These are phyloP conservation scores for Pseudevernia furfuracea DNA, from an alignment of 495 filamentous ascomycete species.

Conservation along the genomic window DNA sequence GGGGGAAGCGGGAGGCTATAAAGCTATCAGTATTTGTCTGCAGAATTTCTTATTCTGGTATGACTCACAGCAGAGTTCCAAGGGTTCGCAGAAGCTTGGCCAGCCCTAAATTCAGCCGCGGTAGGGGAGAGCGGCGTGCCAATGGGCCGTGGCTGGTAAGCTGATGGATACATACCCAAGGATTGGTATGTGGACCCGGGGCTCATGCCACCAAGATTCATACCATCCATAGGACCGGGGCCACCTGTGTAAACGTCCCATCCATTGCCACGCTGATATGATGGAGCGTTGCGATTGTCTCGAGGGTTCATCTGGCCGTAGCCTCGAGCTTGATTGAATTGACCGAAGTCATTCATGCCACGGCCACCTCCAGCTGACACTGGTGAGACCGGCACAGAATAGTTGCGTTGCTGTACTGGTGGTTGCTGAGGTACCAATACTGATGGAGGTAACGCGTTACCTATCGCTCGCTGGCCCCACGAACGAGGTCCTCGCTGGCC, in stretches of 20 bases:
- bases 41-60: too few species aligned
- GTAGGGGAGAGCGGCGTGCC: slow-evolving; percentile 79
- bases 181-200: slow-evolving; percentile 37
- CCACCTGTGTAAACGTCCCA: slow-evolving; percentile 16
- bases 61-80: slow-evolving; percentile 47
- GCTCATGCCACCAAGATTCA: slow-evolving; percentile 30
- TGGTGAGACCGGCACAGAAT: slow-evolving; percentile 36
- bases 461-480: slow-evolving; percentile 18
- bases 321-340: slow-evolving; percentile 32
- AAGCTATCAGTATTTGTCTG: not conserved
- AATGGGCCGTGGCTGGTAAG: slow-evolving; percentile 64
- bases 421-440: slow-evolving; percentile 27
- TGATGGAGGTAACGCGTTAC: slow-evolving; percentile 11
- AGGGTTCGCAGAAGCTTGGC: slow-evolving; percentile 35
- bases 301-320: slow-evolving; percentile 38
- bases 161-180: slow-evolving; percentile 45
- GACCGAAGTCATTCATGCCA: slow-evolving; percentile 32
- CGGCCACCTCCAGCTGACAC: slow-evolving; percentile 29
- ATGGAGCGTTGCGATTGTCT: slow-evolving; percentile 34
- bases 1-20: slow-evolving; percentile 35
- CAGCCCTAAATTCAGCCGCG: slow-evolving; percentile 67
- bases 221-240: slow-evolving; percentile 26
- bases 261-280: slow-evolving; percentile 28
- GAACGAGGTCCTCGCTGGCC: slow-evolving; percentile 22
- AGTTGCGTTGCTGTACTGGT: slow-evolving; percentile 33